Percentiles rank a stretch among this genome's conserved stretches.
These are phyloP conservation scores for Podaxis sp. DNA, from an alignment of 768 basidiomycete genomes.

Conservation along the genomic window DNA sequence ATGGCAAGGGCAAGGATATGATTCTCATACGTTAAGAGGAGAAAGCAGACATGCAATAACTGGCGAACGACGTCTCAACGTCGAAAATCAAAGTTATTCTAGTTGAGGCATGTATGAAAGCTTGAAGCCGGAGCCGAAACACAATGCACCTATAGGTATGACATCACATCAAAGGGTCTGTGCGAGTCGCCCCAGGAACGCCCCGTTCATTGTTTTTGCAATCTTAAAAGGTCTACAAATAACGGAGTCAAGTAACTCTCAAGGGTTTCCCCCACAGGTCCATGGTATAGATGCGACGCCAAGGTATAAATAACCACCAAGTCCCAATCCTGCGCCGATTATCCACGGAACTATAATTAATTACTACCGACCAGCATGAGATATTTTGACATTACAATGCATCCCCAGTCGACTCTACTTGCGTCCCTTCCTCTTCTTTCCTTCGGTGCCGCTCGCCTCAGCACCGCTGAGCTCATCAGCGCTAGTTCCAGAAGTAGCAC, in stretches of 20 bases:
- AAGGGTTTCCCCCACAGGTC: no score
- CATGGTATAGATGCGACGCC: not conserved
- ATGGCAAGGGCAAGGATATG: no score
- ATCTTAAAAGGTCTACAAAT: not conserved
- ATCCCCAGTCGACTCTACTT: conserved; percentile 28
- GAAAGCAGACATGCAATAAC: no score
- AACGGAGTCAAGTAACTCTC: not conserved
- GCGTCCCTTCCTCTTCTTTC: conserved; percentile 53
- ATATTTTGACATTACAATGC: conserved; percentile 3
- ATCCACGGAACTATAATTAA: conserved; percentile 10
- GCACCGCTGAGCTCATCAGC: conserved; percentile 68
- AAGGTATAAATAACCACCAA: conserved; percentile 6
- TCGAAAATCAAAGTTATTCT: no score
- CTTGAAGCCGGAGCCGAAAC: no score
- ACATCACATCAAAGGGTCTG: not conserved
- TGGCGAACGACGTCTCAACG: no score
- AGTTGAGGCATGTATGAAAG: no score
- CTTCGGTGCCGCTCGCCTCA: conserved; percentile 64
- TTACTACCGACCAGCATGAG: conserved; percentile 3
- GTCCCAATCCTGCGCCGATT: not conserved
- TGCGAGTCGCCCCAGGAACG: not conserved
- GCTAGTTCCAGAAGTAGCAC: conserved; percentile 42
- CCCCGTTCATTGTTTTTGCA: no score
- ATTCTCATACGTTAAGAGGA: no score
- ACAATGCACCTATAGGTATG: not conserved